These are phyloP conservation scores for Bipolaris zeicola DNA, from an alignment of 2,329 filamentous ascomycete genomes.

Conservation along the genomic window DNA sequence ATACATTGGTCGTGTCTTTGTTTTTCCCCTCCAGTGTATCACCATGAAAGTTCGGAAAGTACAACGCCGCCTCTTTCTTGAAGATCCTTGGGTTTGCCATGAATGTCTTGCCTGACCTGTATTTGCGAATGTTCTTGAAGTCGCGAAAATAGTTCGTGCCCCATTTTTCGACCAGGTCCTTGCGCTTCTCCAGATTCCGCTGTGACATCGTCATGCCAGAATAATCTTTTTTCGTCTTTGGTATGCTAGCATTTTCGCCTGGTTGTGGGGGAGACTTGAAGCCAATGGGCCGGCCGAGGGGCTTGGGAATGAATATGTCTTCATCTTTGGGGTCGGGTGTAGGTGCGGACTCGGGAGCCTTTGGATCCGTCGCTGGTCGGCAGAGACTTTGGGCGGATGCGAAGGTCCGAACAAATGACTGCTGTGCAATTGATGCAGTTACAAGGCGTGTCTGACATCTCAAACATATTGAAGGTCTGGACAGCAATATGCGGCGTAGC, in stretches of 20 bases:
- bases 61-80: constrained; percentile 79
- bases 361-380: constrained; percentile 20
- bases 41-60: constrained; percentile 91
- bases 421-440: constrained; percentile 17
- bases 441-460: constrained; percentile 22
- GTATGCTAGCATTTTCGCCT: constrained; percentile 83
- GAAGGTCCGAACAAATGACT: constrained; percentile 28
- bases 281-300: constrained; percentile 77
- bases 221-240: constrained; percentile 52
- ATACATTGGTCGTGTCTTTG: constrained; percentile 73
- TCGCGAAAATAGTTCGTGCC: constrained; percentile 93
- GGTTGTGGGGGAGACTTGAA: constrained; percentile 72
- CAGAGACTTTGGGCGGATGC: constrained; percentile 31
- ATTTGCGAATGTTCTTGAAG: constrained; percentile 79
- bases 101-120: constrained; percentile 89
- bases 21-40: constrained; percentile 65
- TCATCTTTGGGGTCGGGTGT: constrained; percentile 28
- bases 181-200: constrained; percentile 72
- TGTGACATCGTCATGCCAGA: constrained; percentile 40
- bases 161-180: constrained; percentile 77
- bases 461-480: constrained; percentile 20
- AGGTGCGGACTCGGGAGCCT: constrained; percentile 11
- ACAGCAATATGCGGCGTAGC: constrained; percentile 22
- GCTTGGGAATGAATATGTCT: constrained; percentile 56
- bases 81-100: constrained; percentile 84